These are phyloP conservation scores for Xerocomus potaroensis DNA, from an alignment of 768 basidiomycete genomes.

Conservation along the genomic window DNA sequence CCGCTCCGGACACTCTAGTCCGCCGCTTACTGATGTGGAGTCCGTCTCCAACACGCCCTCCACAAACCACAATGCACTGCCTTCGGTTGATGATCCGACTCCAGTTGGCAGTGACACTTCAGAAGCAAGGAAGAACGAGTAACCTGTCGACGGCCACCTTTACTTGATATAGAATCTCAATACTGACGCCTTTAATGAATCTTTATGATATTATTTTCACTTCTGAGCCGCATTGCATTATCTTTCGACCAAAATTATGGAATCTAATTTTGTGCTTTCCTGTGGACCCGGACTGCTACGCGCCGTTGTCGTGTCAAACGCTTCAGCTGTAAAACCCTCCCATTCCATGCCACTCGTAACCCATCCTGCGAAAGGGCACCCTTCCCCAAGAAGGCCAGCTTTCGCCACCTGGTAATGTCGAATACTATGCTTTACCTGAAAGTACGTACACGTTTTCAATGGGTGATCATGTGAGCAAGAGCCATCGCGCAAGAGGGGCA, in stretches of 20 bases:
- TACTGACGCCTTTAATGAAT: slow-evolving; percentile 10
- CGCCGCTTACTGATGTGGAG: slow-evolving; percentile 42
- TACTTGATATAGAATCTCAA: slow-evolving; percentile 6
- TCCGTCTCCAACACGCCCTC: slow-evolving; percentile 36
- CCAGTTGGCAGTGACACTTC: slow-evolving; percentile 7
- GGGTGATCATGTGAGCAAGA: slow-evolving; percentile 4
- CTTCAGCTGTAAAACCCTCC: slow-evolving; percentile 43
- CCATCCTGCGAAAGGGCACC: slow-evolving; percentile 61
- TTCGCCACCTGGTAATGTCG: slow-evolving; percentile 52
- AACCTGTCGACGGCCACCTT: slow-evolving; percentile 1
- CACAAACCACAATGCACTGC: slow-evolving; percentile 21
- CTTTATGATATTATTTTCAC: slow-evolving; percentile 13
- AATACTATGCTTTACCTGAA: slow-evolving; percentile 39
- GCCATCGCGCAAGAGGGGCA: slow-evolving; percentile 11
- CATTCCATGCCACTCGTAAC: slow-evolving; percentile 47
- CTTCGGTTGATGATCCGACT: slow-evolving; percentile 16
- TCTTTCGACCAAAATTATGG: slow-evolving; percentile 1
- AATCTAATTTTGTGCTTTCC: background rate
- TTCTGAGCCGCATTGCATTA: slow-evolving; percentile 9
- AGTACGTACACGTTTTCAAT: slow-evolving; percentile 37
- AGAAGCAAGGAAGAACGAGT: slow-evolving; percentile 31
- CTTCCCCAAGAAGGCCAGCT: slow-evolving; percentile 37
- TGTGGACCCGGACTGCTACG: background rate
- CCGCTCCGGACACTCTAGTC: slow-evolving; percentile 52
- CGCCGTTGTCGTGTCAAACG: background rate